These are phyloP conservation scores for Kluyveromyces lactis DNA, from an alignment of 805 yeast genomes.

Conservation along the genomic window DNA sequence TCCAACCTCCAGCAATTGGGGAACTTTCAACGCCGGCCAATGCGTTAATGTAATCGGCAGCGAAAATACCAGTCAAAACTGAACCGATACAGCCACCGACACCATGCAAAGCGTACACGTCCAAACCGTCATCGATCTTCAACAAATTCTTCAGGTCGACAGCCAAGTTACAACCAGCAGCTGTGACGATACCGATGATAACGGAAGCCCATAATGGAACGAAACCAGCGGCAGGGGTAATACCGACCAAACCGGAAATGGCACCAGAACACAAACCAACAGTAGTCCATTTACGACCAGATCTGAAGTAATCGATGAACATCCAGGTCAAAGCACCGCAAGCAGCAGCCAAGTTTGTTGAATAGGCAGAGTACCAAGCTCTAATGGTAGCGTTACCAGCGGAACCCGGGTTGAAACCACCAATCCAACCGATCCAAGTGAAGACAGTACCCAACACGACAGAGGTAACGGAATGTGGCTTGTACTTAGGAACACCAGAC, in stretches of 20 bases:
- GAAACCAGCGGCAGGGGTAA: conserved; percentile 95
- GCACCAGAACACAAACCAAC: conserved; percentile 93
- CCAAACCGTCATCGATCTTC: conserved; percentile 88
- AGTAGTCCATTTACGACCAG: conserved; percentile 85
- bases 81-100: conserved; percentile 87
- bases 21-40: conserved; percentile 54
- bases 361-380: conserved; percentile 89
- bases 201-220: conserved; percentile 89
- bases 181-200: conserved; percentile 74
- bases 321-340: conserved; percentile 92
- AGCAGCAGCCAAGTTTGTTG: conserved; percentile 92
- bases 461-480: conserved; percentile 87
- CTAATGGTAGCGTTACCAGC: conserved; percentile 90
- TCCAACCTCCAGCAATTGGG: conserved; percentile 77
- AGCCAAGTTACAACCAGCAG: conserved; percentile 72
- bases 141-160: conserved; percentile 68
- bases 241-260: conserved; percentile 87
- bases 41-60: conserved; percentile 83
- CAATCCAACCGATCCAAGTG: conserved; percentile 97
- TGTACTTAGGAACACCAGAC: conserved; percentile 73
- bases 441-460: conserved; percentile 90
- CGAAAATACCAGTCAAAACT: conserved; percentile 81
- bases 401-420: conserved; percentile 95
- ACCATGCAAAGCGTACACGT: conserved; percentile 89
- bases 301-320: conserved; percentile 80